Evolutionary conservation across 2,329 filamentous ascomycete species (phyloP).

Genomic region (Trichoderma sp.): DNA sequence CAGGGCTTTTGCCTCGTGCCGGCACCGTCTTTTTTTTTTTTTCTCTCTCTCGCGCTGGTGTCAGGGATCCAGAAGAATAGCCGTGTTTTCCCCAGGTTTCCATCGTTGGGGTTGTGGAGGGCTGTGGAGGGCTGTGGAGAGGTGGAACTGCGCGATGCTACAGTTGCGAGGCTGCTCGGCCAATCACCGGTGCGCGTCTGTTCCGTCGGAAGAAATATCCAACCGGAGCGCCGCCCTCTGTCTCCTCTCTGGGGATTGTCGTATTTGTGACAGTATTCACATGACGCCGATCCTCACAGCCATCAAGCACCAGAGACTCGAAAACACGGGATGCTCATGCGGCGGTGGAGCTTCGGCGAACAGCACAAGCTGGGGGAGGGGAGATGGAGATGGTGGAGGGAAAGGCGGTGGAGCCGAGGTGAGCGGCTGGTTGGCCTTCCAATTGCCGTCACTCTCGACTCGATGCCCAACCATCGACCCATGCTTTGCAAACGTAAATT

Average conservation of each 20-base stretch:
- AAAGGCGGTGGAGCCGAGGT: background rate
- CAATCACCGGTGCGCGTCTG: background rate
- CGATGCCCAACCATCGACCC: background rate
- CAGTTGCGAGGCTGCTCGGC: background rate
- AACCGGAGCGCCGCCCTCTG: background rate
- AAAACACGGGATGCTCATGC: background rate
- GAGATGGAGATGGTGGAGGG: background rate
- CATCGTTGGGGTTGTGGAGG: background rate
- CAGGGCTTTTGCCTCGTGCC: constrained; percentile 7
- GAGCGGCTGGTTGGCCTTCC: background rate
- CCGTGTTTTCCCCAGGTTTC: constrained; percentile 14
- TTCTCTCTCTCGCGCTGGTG: background rate
- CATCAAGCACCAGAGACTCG: background rate
- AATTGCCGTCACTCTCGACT: background rate
- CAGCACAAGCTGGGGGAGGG: background rate
- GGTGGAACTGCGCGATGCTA: background rate
- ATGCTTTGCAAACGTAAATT: background rate
- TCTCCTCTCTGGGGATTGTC: background rate
- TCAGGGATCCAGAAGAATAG: background rate
- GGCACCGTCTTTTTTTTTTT: background rate
- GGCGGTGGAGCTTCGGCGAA: background rate
- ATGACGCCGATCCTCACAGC: background rate
- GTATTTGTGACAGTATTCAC: background rate
- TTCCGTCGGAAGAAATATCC: constrained; percentile 13
- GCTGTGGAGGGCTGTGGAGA: background rate